Base-by-base conservation (phyloP, 331 rosid genomes). In the Quercus lobata region DNA sequence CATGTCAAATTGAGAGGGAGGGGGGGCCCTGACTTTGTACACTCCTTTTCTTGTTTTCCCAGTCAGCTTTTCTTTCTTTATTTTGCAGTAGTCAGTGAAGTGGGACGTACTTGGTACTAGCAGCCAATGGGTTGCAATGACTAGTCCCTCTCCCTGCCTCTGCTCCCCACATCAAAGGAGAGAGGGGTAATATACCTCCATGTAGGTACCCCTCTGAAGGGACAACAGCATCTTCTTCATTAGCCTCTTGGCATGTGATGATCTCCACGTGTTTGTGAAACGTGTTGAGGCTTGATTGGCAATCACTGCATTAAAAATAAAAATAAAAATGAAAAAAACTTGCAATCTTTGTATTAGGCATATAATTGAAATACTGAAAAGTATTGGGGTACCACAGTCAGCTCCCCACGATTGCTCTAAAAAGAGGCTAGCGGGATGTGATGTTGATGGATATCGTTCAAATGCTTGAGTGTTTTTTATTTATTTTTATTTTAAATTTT, bases 91-190 rank as follows among this genome's bases (percentile, higher is more conserved):
- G 77, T 82, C 44, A 78, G 83, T 68, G 87, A 85, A 75, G 81
- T 74, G 77, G 81, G 73, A 76, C 54, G 86, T 84, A 84, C 80
- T 41, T 79, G 80, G 90, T 85, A 84, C 87, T 77, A 77, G 63
- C 84, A 83, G 85, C 92, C 88, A 88, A 84, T 90, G 87, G 84
- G 80, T 83, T 82, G 78, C 82, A 82, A 73, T 37, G 86, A 84
- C 62, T 81, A 72, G 90, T 87, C 92, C 84, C 90, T 77, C 71
- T 84, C 89, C 24, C 49, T 77, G 54, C 86, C 81, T 81, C 77
- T 79, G 78, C 84, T 80, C 62, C 72, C 62, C 76, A 83, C 85
- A 77, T 80, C 88, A 79, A 85, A 89, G 85, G 77, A 78, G 80
- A 61, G 80, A 57, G 78, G 44, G 83, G 77, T 54, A 71, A 80